These are phyloP conservation scores for Neurospora sp. DNA, from an alignment of 495 filamentous ascomycete genomes.

Conservation along the genomic window DNA sequence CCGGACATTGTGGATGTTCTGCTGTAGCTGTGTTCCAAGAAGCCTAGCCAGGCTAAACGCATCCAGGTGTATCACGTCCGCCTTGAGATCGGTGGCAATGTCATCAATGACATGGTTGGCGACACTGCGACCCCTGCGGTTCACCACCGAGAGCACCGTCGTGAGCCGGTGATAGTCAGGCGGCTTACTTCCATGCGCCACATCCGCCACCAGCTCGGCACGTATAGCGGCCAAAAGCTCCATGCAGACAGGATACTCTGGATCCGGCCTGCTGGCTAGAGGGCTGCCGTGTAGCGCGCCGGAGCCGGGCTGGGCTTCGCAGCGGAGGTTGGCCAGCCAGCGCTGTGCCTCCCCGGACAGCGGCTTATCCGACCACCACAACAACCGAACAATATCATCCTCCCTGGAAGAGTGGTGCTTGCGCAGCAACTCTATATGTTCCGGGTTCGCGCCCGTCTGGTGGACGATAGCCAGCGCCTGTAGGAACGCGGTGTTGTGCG, in stretches of 20 bases:
- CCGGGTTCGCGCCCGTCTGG: background rate
- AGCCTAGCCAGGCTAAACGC: slow-evolving; percentile 74
- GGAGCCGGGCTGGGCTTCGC: background rate
- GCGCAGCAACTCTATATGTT: slow-evolving; percentile 11
- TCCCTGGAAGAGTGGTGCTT: slow-evolving; percentile 3
- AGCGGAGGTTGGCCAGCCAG: slow-evolving; percentile 12
- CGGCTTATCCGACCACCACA: slow-evolving; percentile 6
- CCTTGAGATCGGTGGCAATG: slow-evolving; percentile 47
- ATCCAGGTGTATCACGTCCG: slow-evolving; percentile 72
- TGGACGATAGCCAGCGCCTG: slow-evolving; percentile 9
- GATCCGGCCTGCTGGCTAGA: slow-evolving; percentile 12
- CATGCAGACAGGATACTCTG: slow-evolving; percentile 18
- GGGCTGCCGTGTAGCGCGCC: slow-evolving; percentile 11
- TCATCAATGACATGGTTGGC: slow-evolving; percentile 25
- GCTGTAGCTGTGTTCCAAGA: slow-evolving; percentile 60
- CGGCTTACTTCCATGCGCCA: slow-evolving; percentile 10
- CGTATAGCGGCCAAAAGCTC: slow-evolving; percentile 28
- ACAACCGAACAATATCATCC: background rate
- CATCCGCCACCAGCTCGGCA: slow-evolving; percentile 22
- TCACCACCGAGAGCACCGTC: slow-evolving; percentile 27
- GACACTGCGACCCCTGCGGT: slow-evolving; percentile 21
- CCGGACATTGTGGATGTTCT: slow-evolving; percentile 38
- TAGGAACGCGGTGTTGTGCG: slow-evolving; percentile 8
- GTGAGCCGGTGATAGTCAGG: slow-evolving; percentile 23
- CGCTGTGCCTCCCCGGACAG: slow-evolving; percentile 7